These are phyloP conservation scores for Venturia nashicola DNA, from an alignment of 2,329 filamentous ascomycete species.

Conservation along the genomic window DNA sequence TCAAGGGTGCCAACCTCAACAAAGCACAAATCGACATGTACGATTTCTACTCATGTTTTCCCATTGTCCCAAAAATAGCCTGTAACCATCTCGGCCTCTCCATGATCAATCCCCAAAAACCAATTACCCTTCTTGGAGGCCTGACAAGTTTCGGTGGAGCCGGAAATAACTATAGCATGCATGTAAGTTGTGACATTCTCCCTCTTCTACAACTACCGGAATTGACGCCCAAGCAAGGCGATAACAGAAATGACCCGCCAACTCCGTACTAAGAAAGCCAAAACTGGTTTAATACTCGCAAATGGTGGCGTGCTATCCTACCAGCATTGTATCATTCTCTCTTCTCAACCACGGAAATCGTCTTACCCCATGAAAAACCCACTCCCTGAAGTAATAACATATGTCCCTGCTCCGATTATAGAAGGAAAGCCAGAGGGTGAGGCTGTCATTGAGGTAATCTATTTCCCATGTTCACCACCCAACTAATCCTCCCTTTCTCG, in stretches of 20 bases:
- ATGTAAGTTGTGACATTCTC: slow-evolving; percentile 28
- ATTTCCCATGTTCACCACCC: no score
- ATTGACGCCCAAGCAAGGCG: slow-evolving; percentile 7
- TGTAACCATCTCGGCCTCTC: slow-evolving; percentile 46
- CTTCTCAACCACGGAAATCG: slow-evolving; percentile 28
- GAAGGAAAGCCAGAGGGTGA: slow-evolving; percentile 36
- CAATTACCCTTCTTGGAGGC: slow-evolving; percentile 51
- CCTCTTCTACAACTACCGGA: not conserved
- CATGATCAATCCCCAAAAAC: slow-evolving; percentile 32
- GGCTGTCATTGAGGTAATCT: slow-evolving; percentile 39
- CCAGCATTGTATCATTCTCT: slow-evolving; percentile 50
- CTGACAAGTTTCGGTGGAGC: slow-evolving; percentile 58
- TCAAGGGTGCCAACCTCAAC: slow-evolving; percentile 35
- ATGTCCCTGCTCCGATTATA: slow-evolving; percentile 28
- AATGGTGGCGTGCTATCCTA: slow-evolving; percentile 56
- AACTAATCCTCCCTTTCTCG: not conserved
- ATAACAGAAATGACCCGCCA: slow-evolving; percentile 30
- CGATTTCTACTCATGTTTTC: slow-evolving; percentile 59
- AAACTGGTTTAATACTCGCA: slow-evolving; percentile 47
- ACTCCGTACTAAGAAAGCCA: slow-evolving; percentile 33
- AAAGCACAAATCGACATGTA: slow-evolving; percentile 45
- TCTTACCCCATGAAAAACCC: slow-evolving; percentile 37
- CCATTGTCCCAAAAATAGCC: slow-evolving; percentile 56
- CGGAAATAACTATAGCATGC: slow-evolving; percentile 60
- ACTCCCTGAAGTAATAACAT: slow-evolving; percentile 30